Evolutionary conservation across 176 grass and related monocot genomes (phyloP), one percentile per base, ranked within the genome.

Genomic region (Melocanna baccifera): DNA sequence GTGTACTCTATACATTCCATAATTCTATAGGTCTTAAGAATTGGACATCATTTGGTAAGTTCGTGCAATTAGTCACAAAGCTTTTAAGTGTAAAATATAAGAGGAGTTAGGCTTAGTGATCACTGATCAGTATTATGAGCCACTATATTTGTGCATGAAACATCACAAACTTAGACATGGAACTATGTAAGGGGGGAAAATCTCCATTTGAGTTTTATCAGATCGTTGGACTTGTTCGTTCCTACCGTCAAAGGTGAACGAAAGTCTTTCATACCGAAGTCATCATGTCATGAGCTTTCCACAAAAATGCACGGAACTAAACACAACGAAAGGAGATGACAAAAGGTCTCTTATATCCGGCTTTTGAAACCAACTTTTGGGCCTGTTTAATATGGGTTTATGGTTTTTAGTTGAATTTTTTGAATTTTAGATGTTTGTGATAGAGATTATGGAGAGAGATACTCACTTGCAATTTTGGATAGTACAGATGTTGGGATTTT

Each of bases 251-350:
- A 16, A 5, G 47, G 14, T 50, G 14, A 48, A 50, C 47, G 14
- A 16, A 50, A 50, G 47, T 50, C 14, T 50, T 50, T 47, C 46
- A 5, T 15, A 15, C 46, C 46, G 50, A 68, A 37, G 14, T 18
- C 50, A 82, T 40, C 48, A 67, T 57, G 1, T 11, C 75, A 1
- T 67, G 57, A 84, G 18, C 75, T 84, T 84, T 79, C 58, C 59
- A 67, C 7, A 10, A 10, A 10, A 1, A 26, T 51, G 18, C 80
- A 32, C 42, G 71, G 34, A 75, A n/a, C n/a, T n/a, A n/a, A n/a
- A n/a, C n/a, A n/a, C n/a, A n/a, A n/a, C n/a, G n/a, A n/a, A n/a
- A n/a, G n/a, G n/a, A n/a, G n/a, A n/a, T n/a, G n/a, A n/a, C n/a
- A n/a, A n/a, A n/a, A n/a, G n/a, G n/a, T n/a, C n/a, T n/a, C n/a